Evolutionary conservation across 345 rosid species (phyloP).

Genomic region (Populus tremula): DNA sequence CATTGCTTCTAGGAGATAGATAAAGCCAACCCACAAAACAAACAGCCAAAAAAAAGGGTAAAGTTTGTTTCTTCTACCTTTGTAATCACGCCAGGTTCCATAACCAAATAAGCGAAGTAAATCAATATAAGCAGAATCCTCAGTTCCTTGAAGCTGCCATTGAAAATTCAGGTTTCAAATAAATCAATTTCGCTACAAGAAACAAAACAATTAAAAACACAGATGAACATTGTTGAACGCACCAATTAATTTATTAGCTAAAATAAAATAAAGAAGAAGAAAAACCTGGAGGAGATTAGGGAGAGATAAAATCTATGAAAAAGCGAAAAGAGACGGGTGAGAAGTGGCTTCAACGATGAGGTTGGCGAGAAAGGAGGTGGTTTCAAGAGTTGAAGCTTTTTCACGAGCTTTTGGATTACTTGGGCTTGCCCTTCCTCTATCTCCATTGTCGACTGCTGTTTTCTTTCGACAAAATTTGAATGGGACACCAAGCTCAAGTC

Average conservation of each 20-base stretch:
- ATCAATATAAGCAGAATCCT: conserved; percentile 3
- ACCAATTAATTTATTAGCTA: too few relatives aligned
- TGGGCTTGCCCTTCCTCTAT: conserved; percentile 42
- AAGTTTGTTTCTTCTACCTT: neutral
- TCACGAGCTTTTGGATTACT: conserved; percentile 33
- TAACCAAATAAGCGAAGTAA: conserved; percentile 22
- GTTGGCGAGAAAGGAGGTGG: conserved; percentile 3
- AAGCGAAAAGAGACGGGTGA: conserved; percentile 23
- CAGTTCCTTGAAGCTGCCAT: conserved; percentile 18
- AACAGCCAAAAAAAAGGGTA: neutral
- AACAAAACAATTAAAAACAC: neutral
- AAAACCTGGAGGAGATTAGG: conserved; percentile 14
- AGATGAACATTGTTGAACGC: neutral
- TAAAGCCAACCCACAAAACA: neutral
- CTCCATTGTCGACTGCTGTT: conserved; percentile 16
- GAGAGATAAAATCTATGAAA: conserved; percentile 24
- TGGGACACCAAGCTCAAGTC: neutral
- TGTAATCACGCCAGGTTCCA: conserved; percentile 21
- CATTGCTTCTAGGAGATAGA: neutral
- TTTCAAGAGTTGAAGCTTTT: conserved; percentile 29
- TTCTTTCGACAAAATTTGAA: neutral
- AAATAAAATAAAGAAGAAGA: neutral
- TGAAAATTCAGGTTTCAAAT: neutral
- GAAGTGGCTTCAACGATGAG: conserved; percentile 17
- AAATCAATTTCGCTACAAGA: neutral